phyloP scores from a whole-genome alignment of 2,329 filamentous ascomycete species.

The Magnaporthiopsis poae region DNA sequence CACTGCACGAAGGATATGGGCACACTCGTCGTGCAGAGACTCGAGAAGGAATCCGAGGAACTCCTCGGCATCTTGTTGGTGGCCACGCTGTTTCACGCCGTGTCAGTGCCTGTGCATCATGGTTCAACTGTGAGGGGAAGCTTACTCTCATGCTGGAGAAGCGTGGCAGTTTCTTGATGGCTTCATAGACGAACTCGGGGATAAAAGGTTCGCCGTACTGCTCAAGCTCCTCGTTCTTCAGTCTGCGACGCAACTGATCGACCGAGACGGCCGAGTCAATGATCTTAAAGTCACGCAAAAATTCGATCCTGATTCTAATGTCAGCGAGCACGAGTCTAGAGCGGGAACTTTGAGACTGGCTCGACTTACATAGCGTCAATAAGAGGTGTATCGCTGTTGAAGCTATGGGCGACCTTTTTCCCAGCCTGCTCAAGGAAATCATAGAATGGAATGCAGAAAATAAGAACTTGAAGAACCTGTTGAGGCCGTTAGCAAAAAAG shows the following conservation, averaged over 20 bases:
- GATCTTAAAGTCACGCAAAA: constrained; percentile 82
- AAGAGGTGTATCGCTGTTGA: constrained; percentile 89
- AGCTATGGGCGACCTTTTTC: constrained; percentile 74
- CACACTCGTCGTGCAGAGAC: constrained; percentile 86
- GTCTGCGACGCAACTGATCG: constrained; percentile 60
- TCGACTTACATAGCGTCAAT: constrained; percentile 80
- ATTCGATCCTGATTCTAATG: constrained; percentile 64
- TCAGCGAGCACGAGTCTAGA: neutral
- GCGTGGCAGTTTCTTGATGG: constrained; percentile 73
- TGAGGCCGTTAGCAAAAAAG: constrained; percentile 23
- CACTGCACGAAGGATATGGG: constrained; percentile 55
- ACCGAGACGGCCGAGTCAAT: constrained; percentile 68
- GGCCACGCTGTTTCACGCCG: constrained; percentile 54
- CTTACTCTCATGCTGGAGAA: constrained; percentile 86
- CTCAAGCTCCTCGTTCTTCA: constrained; percentile 78
- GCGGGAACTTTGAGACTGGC: too few species aligned
- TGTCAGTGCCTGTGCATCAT: neutral
- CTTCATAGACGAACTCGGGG: constrained; percentile 90
- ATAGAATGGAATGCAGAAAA: constrained; percentile 91
- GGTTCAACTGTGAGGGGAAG: constrained; percentile 14
- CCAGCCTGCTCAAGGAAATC: constrained; percentile 81
- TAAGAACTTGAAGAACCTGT: constrained; percentile 85
- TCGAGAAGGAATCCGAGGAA: constrained; percentile 90
- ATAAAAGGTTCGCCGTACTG: constrained; percentile 84
- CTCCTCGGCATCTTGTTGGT: constrained; percentile 96